phyloP scores from a whole-genome alignment of 139 green algal genomes.

The Chlorella sp. region DNA sequence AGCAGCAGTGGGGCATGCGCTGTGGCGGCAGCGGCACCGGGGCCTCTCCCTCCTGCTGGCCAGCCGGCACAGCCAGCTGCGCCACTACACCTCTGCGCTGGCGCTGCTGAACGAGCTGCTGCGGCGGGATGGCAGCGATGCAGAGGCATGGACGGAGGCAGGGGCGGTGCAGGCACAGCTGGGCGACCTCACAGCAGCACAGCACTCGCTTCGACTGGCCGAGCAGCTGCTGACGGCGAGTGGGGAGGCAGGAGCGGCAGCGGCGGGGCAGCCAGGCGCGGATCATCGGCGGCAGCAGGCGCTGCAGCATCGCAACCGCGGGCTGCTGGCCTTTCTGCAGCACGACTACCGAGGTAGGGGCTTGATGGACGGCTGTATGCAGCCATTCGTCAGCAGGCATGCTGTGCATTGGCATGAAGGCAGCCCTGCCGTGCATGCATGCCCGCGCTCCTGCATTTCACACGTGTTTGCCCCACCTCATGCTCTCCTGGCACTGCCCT shows the following conservation, averaged over 20 bases:
- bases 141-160: slow-evolving; percentile 8
- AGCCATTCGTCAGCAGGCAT: background rate
- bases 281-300: background rate
- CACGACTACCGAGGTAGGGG: slow-evolving; percentile 43
- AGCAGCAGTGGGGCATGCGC: background rate
- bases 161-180: slow-evolving; percentile 42
- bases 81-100: background rate
- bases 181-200: slow-evolving; percentile 37
- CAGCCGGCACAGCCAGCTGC: slow-evolving; percentile 3
- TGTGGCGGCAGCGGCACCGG: background rate
- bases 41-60: slow-evolving; percentile 1
- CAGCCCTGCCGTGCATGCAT: too few relatives aligned
- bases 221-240: slow-evolving; percentile 1
- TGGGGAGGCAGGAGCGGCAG: background rate
- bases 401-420: too few relatives aligned
- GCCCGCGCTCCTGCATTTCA: too few relatives aligned
- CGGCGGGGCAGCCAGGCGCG: background rate
- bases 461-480: too few relatives aligned
- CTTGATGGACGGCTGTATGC: background rate
- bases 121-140: background rate
- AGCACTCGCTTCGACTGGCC: slow-evolving; percentile 11
- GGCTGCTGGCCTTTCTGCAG: slow-evolving; percentile 43
- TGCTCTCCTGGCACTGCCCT: too few relatives aligned
- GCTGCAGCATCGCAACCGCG: slow-evolving; percentile 29
- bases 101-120: slow-evolving; percentile 22